Conservation (phyloP, 2,329 filamentous ascomycete species). For the Colletotrichum chlorophyti region DNA sequence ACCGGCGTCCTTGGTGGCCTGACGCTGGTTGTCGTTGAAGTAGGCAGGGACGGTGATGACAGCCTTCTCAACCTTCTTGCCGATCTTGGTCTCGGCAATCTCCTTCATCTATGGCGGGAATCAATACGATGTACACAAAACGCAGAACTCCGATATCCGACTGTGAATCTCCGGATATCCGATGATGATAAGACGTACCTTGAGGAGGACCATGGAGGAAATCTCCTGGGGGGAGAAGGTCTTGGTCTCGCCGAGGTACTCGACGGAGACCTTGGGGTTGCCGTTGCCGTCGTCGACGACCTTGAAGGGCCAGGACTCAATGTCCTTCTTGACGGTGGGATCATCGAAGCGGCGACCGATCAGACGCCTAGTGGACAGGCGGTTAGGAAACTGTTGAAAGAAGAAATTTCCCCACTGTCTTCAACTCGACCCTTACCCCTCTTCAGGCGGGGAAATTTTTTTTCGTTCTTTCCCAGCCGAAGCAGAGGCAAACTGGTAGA, state of each 20-base stretch:
- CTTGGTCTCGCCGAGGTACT: constrained; percentile 96
- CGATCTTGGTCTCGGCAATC: constrained; percentile 96
- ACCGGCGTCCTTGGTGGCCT: constrained; percentile 99
- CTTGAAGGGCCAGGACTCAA: constrained; percentile 99
- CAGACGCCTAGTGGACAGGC: constrained; percentile 73
- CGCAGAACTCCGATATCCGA: neutral
- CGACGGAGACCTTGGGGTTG: constrained; percentile 90
- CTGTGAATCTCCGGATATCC: neutral
- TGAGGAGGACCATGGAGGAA: constrained; percentile 97
- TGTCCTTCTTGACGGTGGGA: constrained; percentile 97
- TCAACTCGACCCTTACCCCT: constrained; percentile 10
- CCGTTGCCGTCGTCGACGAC: constrained; percentile 88
- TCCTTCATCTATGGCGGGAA: constrained; percentile 84
- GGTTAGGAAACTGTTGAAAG: constrained; percentile 18
- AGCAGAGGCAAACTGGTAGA: neutral
- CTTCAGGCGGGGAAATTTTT: constrained; percentile 15
- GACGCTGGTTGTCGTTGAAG: constrained; percentile 99
- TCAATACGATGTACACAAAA: constrained; percentile 9
- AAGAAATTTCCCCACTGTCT: neutral
- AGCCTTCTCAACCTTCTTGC: constrained; percentile 98
- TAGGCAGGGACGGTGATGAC: constrained; percentile 99
- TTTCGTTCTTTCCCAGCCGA: neutral
- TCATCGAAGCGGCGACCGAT: constrained; percentile 97
- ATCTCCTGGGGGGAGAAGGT: constrained; percentile 98
- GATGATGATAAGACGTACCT: constrained; percentile 64